Evolutionary conservation across 1,139 yeast species (phyloP), one percentile per base, ranked within the genome.

Genomic region (Blastobotrys raffinosifermentans): DNA sequence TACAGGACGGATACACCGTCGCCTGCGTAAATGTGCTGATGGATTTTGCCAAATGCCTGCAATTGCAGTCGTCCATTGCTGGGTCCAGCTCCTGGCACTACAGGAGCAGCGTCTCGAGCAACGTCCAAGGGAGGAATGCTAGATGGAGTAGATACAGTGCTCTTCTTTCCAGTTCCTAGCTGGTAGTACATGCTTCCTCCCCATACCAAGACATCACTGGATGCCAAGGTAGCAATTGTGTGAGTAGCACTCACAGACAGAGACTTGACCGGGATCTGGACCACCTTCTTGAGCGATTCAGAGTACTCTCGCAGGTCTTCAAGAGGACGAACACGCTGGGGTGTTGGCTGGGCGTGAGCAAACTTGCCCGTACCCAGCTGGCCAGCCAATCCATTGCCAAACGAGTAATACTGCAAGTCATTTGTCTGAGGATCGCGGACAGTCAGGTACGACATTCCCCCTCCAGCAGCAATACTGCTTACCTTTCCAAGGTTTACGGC

Each of bases 361-460:
- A 70, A 87, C 38, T 79, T 67, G 17, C 85, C 87, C 34, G 76
- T 73, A 13, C 96, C 98, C 40, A 87, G 67, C 60, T 86, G 94
- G n/a, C 97, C 98, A 50, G 73, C 72, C 36, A 82, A 60, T 3
- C 97, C 96, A 51, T 78, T 77, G 17, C 98, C 98, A 63, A 87
- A 80, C 4, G 86, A 70, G 48, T 51, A 60, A 11, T 30, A 49
- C 38, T 45, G 32, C 63, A 54, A 32, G 46, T 39, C 16, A 40
- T 42, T 39, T 13, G 42, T 39, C 47, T 10, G 39, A 29, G 41
- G 38, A n/a, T 5, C 27, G 27, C 27, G 7, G 7, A 56, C 46
- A 3, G 57, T 45, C 31, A 61, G 51, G 60, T 70, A 85, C 1
- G 91, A 72, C 1, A 89, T 70, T 26, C 75, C 77, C 19, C 80